Evolutionary conservation across 2,329 filamentous ascomycete species (phyloP), one percentile per base, ranked within the genome.

Genomic region (Sporothrix schenckii): DNA sequence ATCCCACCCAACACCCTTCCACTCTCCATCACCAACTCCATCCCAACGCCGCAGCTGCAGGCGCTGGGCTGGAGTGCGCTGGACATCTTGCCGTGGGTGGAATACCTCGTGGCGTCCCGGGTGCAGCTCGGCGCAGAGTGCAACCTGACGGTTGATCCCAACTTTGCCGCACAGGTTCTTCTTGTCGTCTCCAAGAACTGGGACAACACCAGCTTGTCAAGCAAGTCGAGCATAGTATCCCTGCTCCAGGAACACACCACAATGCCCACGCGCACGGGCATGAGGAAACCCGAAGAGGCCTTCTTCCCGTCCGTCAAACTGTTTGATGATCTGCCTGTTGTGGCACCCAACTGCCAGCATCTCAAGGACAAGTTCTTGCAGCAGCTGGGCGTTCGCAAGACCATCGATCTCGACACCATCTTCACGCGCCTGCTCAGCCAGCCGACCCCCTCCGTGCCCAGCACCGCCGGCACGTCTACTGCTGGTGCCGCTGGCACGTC

Each of bases 291-390:
- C 4, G 81, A 83, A 3, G 93, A 98, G 74, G 90, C 95, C 0
- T 99, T 97, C 79, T 97, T 99, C 77, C 89, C 92, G 1, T 91
- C 88, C n/a, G 95, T 99, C 50, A 95, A 93, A 78, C 83, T 99
- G 0, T 99, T 99, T 76, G 93, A 97, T 72, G 95, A 99, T 77
- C 83, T 99, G 19, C 94, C 95, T 0, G 89, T 91, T 14, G 27
- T 74, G 1, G 89, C 98, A 1, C 87, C 90, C 73, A 88, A 88
- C 14, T 88, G 94, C 56, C 88, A 90, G 53, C 88, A 89, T 44
- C 87, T 97, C 14, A 98, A 97, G 78, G 94, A 98, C 60, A 97
- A 96, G 78, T 92, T 99, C 72, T 80, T 99, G 56, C 82, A 86
- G 2, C 87, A 92, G 1, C 83, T 99, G 44, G 94, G 95, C 3